Base-by-base conservation (phyloP, 2,329 filamentous ascomycete genomes). In the Grosmannia clavigera region DNA sequence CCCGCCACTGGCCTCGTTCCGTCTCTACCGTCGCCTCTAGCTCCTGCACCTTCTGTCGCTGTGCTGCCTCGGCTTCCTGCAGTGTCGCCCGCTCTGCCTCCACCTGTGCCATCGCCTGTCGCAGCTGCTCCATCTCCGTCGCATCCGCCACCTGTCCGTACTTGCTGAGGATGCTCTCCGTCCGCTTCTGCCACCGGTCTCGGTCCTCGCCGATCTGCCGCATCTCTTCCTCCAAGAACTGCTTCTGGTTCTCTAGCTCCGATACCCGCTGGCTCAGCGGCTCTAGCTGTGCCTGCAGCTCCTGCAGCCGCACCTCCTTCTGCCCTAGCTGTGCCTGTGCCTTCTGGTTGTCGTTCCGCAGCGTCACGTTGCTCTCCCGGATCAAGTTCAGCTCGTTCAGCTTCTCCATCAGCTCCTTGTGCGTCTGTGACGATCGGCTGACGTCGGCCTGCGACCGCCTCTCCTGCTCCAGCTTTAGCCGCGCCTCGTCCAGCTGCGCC, bases 351-450 rank as follows among this genome's bases (percentile, higher is more conserved):
- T 99, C 92, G 66, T 88, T 90, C 52, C 95, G 88, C 19, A 99
- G 79, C 1, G 92, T 94, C 60, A 88, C 88, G 66, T 89, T 96
- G 75, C 92, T 96, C 74, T 99, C 94, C 12, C 94, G 88, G 78
- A 95, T 95, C 19, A 96, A 79, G 67, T 99, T 99, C 62, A 99
- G 83, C 72, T 99, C 91, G 68, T 95, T 94, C 62, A 99, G 82
- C 64, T 95, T 96, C 65, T 95, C 86, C 84, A 96, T 91, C 5
- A 99, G 81, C 67, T 95, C 91, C 69, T 89, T 90, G 69, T 96
- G 90, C 57, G 85, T 90, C 68, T 89, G 81, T 14, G 87, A 86
- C 60, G 80, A 86, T 64, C 87, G 82, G 55, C 88, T 83, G 61
- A 79, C 85, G 65, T 95, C 88, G 1, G 85, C 81, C 60, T 91